Conservation (phyloP, 177 flowering plant species). For the Tripterygium wilfordii region DNA sequence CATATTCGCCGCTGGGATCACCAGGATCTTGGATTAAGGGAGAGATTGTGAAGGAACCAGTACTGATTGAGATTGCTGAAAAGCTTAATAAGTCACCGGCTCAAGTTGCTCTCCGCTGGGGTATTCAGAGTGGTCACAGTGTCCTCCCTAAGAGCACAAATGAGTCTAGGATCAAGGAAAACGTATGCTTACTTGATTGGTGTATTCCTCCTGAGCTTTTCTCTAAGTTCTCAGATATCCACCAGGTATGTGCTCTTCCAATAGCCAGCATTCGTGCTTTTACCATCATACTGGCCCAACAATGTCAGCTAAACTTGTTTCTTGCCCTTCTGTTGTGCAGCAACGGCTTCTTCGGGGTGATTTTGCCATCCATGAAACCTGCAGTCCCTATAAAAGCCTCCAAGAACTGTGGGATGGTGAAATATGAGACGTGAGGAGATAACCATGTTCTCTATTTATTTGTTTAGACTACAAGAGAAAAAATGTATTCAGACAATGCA, state of each 20-base stretch:
- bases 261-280: not conserved
- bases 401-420: slow-evolving; percentile 4
- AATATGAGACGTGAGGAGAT: no score
- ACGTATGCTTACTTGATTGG: slow-evolving; percentile 75
- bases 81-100: slow-evolving; percentile 82
- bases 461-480: no score
- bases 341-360: not conserved
- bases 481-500: no score
- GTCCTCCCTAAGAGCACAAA: slow-evolving; percentile 85
- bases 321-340: no score
- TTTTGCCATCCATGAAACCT: slow-evolving; percentile 1
- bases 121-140: slow-evolving; percentile 83
- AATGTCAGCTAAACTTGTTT: no score
- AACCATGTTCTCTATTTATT: no score
- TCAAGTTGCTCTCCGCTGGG: slow-evolving; percentile 92
- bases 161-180: slow-evolving; percentile 69
- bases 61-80: slow-evolving; percentile 48
- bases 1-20: slow-evolving; percentile 85
- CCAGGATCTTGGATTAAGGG: slow-evolving; percentile 64
- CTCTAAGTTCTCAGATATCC: slow-evolving; percentile 55
- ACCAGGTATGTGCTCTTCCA: slow-evolving; percentile 14
- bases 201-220: slow-evolving; percentile 73
- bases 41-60: slow-evolving; percentile 63
- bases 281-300: no score
- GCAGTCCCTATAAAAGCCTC: not conserved